Base-by-base conservation (phyloP, 73 alveolate genomes). In the Paramecium biaurelia region DNA sequence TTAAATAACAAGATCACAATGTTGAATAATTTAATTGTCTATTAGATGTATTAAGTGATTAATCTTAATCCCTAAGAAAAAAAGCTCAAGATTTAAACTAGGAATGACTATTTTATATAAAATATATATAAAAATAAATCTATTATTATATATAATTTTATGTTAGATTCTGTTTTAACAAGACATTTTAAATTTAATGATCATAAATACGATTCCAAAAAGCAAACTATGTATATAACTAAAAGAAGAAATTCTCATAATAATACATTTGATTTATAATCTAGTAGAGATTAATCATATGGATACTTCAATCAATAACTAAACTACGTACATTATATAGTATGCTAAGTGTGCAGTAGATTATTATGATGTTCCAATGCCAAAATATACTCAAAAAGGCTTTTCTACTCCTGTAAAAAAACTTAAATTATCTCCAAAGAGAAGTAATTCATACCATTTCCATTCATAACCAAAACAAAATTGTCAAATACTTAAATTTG, bases 271-370 rank as follows among this genome's bases (percentile, higher is more conserved):
- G 84, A 63, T 26, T 63, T 63, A 26, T 32, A 63, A 63, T 32
- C 84, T 11, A 63, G 84, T 18, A 26, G 84, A 26, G 84, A 63
- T 32, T 26, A 63, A 63, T 30, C 84, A 5, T 63, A 30, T 26
- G 84, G 84, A 30, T 63, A 63, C 11, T 63, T 63, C 24, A 63
- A 63, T 63, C 9, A 63, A 63, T 63, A 63, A 63, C 4, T 32
- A 32, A 63, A 63, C 43, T 63, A 63, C 47, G 84, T 63, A 63
- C 21, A 30, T 32, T 63, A 63, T 30, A 12, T 63, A 30, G 41
- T 63, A 63, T 63, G 47, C 84, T 63, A 63, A 63, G 84, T 63
- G 84, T 63, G 84, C 84, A 63, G 84, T 63, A 1, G 84, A 63
- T 63, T 63, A 63, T 63, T 63, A 63, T 63, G 84, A 63, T 63